Evolutionary conservation across 1,139 yeast genomes (phyloP).

Genomic region (Candida smagusa): DNA sequence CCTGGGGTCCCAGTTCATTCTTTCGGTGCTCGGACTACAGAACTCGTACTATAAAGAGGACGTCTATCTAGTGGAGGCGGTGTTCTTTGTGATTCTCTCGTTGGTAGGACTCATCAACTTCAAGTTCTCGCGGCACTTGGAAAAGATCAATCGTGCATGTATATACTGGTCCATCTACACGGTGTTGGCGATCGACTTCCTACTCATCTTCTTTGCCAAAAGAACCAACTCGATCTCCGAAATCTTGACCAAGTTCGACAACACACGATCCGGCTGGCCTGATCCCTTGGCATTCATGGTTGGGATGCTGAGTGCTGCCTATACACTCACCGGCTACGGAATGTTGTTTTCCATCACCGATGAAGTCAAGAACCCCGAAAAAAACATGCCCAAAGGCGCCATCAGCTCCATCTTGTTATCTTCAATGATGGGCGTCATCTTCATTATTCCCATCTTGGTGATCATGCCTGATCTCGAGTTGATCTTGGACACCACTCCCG

Average conservation of each 20-base stretch:
- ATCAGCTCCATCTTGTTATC: constrained; percentile 63
- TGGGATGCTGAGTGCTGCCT: constrained; percentile 75
- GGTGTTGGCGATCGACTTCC: constrained; percentile 62
- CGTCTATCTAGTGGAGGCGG: constrained; percentile 50
- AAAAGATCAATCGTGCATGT: constrained; percentile 60
- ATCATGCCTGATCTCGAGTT: constrained; percentile 63
- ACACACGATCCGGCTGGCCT: constrained; percentile 71
- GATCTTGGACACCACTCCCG: constrained; percentile 58
- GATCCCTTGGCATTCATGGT: constrained; percentile 62
- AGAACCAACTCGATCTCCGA: constrained; percentile 57
- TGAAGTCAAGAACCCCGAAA: constrained; percentile 74
- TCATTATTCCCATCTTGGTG: constrained; percentile 66
- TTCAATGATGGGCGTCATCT: constrained; percentile 64
- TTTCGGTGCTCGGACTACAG: constrained; percentile 61
- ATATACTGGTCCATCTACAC: constrained; percentile 74
- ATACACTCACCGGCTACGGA: constrained; percentile 80
- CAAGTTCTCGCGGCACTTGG: constrained; percentile 56
- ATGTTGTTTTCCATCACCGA: constrained; percentile 80
- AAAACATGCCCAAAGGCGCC: constrained; percentile 76
- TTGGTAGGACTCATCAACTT: constrained; percentile 62
- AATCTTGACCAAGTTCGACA: constrained; percentile 68
- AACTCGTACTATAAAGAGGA: constrained; percentile 58
- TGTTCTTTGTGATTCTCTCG: constrained; percentile 54
- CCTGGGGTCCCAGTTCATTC: constrained; percentile 70
- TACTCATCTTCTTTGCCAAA: constrained; percentile 58